These are phyloP conservation scores for Pleurotus platypus DNA, from an alignment of 768 basidiomycete genomes.

Conservation along the genomic window DNA sequence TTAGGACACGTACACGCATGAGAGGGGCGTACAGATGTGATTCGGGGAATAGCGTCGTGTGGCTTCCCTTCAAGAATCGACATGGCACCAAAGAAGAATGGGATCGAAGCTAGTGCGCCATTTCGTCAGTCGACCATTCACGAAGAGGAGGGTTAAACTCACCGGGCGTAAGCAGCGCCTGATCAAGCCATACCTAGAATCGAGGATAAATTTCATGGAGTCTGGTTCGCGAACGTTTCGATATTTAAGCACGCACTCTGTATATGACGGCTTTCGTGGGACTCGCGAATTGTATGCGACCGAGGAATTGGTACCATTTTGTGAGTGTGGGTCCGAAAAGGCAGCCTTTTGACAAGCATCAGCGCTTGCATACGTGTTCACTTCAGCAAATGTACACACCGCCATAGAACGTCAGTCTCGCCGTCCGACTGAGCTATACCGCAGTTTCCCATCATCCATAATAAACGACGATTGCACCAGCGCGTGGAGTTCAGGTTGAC, in stretches of 20 bases:
- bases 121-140: not conserved
- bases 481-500: too few species aligned
- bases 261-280: conserved; percentile 58
- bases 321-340: conserved; percentile 83
- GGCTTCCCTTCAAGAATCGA: conserved; percentile 76
- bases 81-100: conserved; percentile 68
- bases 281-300: conserved; percentile 63
- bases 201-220: too few species aligned
- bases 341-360: conserved; percentile 33
- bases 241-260: conserved; percentile 39
- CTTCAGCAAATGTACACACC: conserved; percentile 35
- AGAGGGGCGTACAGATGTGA: conserved; percentile 34
- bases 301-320: conserved; percentile 76
- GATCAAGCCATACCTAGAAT: conserved; percentile 70
- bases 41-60: conserved; percentile 40
- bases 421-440: conserved; percentile 53
- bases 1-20: not conserved
- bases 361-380: not conserved
- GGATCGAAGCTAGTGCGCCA: conserved; percentile 33
- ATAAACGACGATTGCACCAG: too few species aligned
- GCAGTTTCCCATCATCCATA: too few species aligned
- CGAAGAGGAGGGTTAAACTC: conserved; percentile 10
- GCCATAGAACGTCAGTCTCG: conserved; percentile 69
- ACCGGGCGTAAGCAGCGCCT: conserved; percentile 74
- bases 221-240: too few species aligned